Evolutionary conservation across 805 yeast species (phyloP), one percentile per base, ranked within the genome.

Genomic region (Suhomyces prunicola): DNA sequence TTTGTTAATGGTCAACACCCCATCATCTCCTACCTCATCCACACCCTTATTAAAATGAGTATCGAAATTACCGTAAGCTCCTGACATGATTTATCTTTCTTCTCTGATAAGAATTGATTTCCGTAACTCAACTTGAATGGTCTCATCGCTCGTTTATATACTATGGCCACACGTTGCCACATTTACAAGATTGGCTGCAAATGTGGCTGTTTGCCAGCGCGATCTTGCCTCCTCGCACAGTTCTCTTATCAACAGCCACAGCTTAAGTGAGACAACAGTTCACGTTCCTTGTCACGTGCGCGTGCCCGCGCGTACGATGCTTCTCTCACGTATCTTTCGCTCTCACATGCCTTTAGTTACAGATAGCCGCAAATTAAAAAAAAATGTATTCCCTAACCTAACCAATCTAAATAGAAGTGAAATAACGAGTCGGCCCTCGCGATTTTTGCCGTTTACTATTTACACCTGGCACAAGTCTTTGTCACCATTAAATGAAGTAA

Each of bases 31-130:
- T 22, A 78, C 63, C 49, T 77, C 77, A 60, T 81, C 85, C 45
- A 75, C 74, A 7, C 76, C 84, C 53, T 77, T 70, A 59, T 76
- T 71, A 66, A 79, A 81, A 63, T 81, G 86, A 45, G 68, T 72
- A 63, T 74, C 77, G 63, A 59, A 70, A 57, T 73, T 71, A 33
- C 75, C 76, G 50, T 46, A 27, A 10, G 42, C 31, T 36, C 12
- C 29, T 10, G 46, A 42, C 52, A 46, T 50, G 6, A 9, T 19
- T 9, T 3, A 39, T 17, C 4, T 17, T 39, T 17, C 22, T 42
- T 24, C 12, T n/a, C n/a, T 22, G 13, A 40, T 8, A 6, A 8
- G 46, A 42, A 23, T 42, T 24, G n/a, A 17, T 12, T 24, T n/a
- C 10, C 19, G 13, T 24, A 41, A 6, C 27, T 24, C n/a, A n/a